Evolutionary conservation across 2,329 filamentous ascomycete genomes (phyloP).

Genomic region (Aspergillus sp.): DNA sequence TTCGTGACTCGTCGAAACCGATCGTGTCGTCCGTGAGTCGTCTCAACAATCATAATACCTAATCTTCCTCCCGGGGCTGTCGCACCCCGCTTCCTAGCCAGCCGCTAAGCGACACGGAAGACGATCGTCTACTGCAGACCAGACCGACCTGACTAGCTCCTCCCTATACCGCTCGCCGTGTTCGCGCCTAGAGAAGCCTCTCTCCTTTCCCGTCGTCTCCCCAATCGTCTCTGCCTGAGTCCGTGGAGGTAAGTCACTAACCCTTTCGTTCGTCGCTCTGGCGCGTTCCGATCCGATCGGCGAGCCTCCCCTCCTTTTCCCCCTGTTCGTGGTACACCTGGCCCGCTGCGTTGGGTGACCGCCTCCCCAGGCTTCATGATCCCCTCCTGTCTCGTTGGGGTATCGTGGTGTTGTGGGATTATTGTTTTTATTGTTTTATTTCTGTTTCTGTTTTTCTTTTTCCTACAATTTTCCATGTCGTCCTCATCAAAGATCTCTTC

Average conservation of each 20-base stretch:
- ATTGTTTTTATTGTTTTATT: background rate
- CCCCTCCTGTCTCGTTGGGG: background rate
- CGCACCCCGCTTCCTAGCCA: constrained; percentile 35
- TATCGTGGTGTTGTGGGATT: background rate
- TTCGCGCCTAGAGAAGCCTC: constrained; percentile 17
- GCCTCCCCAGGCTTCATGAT: constrained; percentile 7
- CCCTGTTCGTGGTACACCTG: constrained; percentile 1
- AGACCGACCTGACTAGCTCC: constrained; percentile 19
- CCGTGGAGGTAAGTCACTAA: constrained; percentile 20
- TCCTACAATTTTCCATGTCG: too few relatives aligned
- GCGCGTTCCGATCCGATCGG: constrained; percentile 7
- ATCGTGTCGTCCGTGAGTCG: constrained; percentile 3
- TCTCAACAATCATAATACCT: constrained; percentile 2
- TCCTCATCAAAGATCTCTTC: background rate
- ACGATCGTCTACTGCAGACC: constrained; percentile 30
- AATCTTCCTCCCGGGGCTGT: constrained; percentile 20
- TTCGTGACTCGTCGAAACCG: constrained; percentile 2
- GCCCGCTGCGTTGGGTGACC: background rate
- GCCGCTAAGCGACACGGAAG: constrained; percentile 43
- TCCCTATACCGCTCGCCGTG: constrained; percentile 17
- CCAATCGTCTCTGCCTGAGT: constrained; percentile 12
- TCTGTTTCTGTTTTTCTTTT: too few relatives aligned
- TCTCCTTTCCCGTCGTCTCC: constrained; percentile 9
- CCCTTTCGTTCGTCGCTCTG: constrained; percentile 12
- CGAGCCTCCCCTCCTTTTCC: background rate